Percentiles rank a stretch among this genome's conserved stretches.
These are phyloP conservation scores for Crithidia thermophila DNA, from an alignment of 208 protist genomes.

Conservation along the genomic window DNA sequence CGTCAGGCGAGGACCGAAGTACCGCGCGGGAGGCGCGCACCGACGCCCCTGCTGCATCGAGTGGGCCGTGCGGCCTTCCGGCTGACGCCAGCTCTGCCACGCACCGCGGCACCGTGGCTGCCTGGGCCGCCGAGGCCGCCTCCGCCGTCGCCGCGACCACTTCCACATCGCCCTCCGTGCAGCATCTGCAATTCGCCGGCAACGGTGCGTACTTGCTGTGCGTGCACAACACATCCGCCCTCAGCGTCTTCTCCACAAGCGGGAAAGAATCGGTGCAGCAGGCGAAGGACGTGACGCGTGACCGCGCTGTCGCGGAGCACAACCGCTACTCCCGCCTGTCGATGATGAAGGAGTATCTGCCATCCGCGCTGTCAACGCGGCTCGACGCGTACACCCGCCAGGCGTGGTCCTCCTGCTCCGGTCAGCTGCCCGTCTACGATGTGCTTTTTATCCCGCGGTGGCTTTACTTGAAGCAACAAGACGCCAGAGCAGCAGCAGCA, in stretches of 20 bases:
- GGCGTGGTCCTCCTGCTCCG: conserved; percentile 65
- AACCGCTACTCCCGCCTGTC: conserved; percentile 39
- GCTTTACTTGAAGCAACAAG: conserved; percentile 35
- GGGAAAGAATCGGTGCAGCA: conserved; percentile 24
- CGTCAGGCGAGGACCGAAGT: too few relatives aligned
- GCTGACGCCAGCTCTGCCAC: not conserved
- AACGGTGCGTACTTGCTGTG: conserved; percentile 37
- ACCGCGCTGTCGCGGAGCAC: conserved; percentile 28
- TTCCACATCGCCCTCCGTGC: conserved; percentile 3
- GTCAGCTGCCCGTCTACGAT: conserved; percentile 43
- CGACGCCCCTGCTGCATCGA: too few relatives aligned
- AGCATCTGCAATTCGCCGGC: conserved; percentile 47
- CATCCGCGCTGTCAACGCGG: conserved; percentile 9
- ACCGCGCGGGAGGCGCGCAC: too few relatives aligned
- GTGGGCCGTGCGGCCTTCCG: not conserved
- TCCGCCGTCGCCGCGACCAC: conserved; percentile 7
- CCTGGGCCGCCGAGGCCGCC: conserved; percentile 21
- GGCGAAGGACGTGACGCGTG: conserved; percentile 27
- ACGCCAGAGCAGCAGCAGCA: conserved; percentile 6
- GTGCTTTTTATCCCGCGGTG: conserved; percentile 50
- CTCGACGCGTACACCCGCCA: conserved; percentile 42
- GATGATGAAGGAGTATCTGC: conserved; percentile 28
- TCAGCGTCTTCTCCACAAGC: conserved; percentile 42
- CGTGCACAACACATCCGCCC: conserved; percentile 26
- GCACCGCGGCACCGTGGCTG: conserved; percentile 1